A percentile compares a stretch with the other conserved stretches of the same genome.
phyloP scores from a whole-genome alignment of 2,329 filamentous ascomycete species.

The Berkeleyomyces basicola region DNA sequence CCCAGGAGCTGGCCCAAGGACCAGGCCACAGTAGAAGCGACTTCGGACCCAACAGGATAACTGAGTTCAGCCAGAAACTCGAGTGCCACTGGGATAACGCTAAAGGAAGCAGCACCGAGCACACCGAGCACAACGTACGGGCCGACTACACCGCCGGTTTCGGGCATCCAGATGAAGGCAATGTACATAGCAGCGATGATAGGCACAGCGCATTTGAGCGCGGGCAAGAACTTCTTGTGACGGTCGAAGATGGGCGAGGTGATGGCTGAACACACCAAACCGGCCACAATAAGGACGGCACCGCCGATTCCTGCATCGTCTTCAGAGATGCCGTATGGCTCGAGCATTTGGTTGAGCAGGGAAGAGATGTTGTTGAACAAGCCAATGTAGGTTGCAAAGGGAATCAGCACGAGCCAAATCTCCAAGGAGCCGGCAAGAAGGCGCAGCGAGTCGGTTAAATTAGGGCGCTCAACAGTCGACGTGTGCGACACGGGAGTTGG shows the following conservation, averaged over 20 bases:
- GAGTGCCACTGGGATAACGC: slow-evolving; percentile 64
- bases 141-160: slow-evolving; percentile 39
- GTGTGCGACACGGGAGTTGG: slow-evolving; percentile 63
- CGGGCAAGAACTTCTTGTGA: slow-evolving; percentile 59
- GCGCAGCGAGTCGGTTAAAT: slow-evolving; percentile 32
- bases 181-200: slow-evolving; percentile 60
- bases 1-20: slow-evolving; percentile 72
- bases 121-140: slow-evolving; percentile 61
- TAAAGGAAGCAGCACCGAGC: slow-evolving; percentile 66
- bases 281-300: slow-evolving; percentile 75
- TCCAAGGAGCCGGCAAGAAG: slow-evolving; percentile 44
- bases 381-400: slow-evolving; percentile 74
- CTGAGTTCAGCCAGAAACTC: slow-evolving; percentile 80
- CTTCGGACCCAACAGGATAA: slow-evolving; percentile 72
- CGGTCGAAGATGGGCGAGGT: slow-evolving; percentile 70
- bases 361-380: slow-evolving; percentile 88
- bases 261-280: slow-evolving; percentile 60
- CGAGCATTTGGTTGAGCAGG: slow-evolving; percentile 76
- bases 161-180: slow-evolving; percentile 61
- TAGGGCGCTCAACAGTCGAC: slow-evolving; percentile 39
- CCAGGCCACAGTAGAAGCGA: slow-evolving; percentile 75
- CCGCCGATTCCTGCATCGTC: slow-evolving; percentile 79
- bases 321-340: slow-evolving; percentile 70
- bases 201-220: slow-evolving; percentile 59
- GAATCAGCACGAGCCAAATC: slow-evolving; percentile 64